Base-by-base conservation (phyloP, 1,284 basidiomycete species). In the Austroboletus novae-zelandiae region DNA sequence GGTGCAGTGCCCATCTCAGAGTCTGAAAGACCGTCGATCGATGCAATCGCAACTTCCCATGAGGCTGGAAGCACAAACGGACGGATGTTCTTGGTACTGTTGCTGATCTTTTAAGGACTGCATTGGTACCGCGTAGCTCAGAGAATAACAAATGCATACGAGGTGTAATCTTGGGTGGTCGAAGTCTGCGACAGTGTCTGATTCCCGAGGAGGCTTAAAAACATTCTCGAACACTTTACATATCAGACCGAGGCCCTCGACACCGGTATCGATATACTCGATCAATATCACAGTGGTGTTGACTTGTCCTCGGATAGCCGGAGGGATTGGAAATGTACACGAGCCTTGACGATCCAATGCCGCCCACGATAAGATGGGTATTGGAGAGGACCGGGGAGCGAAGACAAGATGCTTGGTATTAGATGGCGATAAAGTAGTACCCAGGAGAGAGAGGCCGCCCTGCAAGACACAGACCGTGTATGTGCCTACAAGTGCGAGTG, bases 341-440 rank as follows among this genome's bases (percentile, higher is more conserved):
- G 43, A 65, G 8, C 69, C 71, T 20, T 43, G 43, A 15, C 17
- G 39, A 25, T 68, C 64, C 25, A 32, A 46, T 5, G 50, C 32
- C 2, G 64, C 57, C 68, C 51, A 51, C 40, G 71, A 65, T 18
- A 88, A 65, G 17, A 78, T 59, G 4, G 88, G 86, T 8, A 91
- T 64, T 1, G 88, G 84, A 8, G 84, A 78, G 0, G 80, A 88
- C 11, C 78, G 74, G 0, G 86, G 84, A 2, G 86, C 83, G 59
- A 80, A 90, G 20, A 89, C 70, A 20, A 64, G 64, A 52, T 87
- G 73, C 5, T 58, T 52, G 1, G 51, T 60, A 5, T 58, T 42
- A 0, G 80, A 80, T 1, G 80, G 61, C 1, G 52, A 41, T 9
- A 89, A 61, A 0, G 64, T 68, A 9, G 74, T 69, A 1, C 84